Evolutionary conservation across 768 basidiomycete species (phyloP).

Genomic region (Termitomyces sp.): DNA sequence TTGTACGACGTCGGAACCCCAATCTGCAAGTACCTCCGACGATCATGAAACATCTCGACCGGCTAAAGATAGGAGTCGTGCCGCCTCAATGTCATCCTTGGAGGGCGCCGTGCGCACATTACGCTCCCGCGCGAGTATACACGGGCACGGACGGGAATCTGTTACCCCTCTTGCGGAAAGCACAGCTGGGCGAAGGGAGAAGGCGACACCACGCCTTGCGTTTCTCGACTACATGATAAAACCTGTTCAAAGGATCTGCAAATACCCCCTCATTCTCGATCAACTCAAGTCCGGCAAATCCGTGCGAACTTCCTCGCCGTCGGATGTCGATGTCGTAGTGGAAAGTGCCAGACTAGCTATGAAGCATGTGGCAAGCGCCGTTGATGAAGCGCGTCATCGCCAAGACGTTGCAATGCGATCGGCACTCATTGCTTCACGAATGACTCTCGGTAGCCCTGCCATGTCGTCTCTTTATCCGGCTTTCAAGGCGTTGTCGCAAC

Average conservation of each 20-base stretch:
- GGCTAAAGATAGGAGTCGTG: conserved; percentile 30
- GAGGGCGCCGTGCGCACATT: conserved; percentile 38
- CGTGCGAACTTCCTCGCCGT: conserved; percentile 18
- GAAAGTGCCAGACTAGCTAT: conserved; percentile 62
- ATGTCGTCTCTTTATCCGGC: conserved; percentile 22
- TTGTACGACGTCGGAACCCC: conserved; percentile 10
- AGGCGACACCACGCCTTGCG: conserved; percentile 40
- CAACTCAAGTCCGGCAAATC: conserved; percentile 46
- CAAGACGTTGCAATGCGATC: conserved; percentile 65
- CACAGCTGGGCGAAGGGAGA: conserved; percentile 20
- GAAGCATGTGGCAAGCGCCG: conserved; percentile 68
- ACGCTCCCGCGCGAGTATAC: conserved; percentile 29
- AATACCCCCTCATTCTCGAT: conserved; percentile 86
- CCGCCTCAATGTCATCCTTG: conserved; percentile 47
- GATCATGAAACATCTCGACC: conserved; percentile 10
- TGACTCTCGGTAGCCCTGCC: conserved; percentile 35
- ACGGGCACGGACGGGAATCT: conserved; percentile 26
- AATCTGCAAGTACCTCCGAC: conserved; percentile 11
- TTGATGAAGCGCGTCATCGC: conserved; percentile 73
- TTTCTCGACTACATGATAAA: conserved; percentile 93
- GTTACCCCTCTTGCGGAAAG: conserved; percentile 17
- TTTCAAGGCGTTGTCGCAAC: conserved; percentile 36
- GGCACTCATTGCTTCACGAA: conserved; percentile 62
- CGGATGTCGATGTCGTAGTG: conserved; percentile 34
- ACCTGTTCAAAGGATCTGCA: conserved; percentile 95